Percentiles rank a stretch among this genome's conserved stretches.
These are phyloP conservation scores for Moricandia moricandioides DNA, from an alignment of 345 rosid genomes.

Conservation along the genomic window DNA sequence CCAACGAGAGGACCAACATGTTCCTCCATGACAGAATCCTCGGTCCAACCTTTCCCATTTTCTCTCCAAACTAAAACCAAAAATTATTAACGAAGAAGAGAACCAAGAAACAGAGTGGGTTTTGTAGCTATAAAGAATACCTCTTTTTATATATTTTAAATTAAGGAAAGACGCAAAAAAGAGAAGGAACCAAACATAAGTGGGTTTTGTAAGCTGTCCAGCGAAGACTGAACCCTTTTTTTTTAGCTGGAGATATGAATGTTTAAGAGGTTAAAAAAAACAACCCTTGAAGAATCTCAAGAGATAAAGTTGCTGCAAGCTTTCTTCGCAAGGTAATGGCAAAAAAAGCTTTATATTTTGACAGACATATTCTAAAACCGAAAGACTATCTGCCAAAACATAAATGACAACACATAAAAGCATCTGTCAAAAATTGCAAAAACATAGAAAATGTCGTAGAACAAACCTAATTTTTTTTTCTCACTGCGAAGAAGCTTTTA, in stretches of 20 bases:
- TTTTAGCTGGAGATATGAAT: neutral
- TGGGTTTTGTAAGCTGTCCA: conserved; percentile 21
- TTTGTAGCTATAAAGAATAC: conserved; percentile 8
- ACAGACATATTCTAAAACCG: conserved; percentile 3
- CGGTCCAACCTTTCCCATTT: conserved; percentile 46
- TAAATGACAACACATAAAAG: neutral
- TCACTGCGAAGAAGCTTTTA: neutral
- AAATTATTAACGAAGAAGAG: conserved; percentile 4
- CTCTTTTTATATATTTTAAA: neutral
- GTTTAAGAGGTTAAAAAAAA: neutral
- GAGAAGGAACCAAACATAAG: neutral
- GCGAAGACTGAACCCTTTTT: conserved; percentile 13
- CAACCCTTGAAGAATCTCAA: conserved; percentile 24
- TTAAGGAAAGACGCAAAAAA: neutral
- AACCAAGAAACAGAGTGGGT: conserved; percentile 11
- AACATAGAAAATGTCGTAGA: neutral
- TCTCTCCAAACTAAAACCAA: neutral
- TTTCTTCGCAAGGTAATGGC: neutral
- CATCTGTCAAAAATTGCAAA: conserved; percentile 3
- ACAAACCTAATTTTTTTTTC: neutral
- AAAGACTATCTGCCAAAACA: conserved; percentile 3
- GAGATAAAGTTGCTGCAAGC: conserved; percentile 15
- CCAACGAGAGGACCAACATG: conserved; percentile 62
- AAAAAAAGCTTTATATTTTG: neutral
- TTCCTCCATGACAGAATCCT: conserved; percentile 50